Base-by-base conservation (phyloP, 2,329 filamentous ascomycete genomes). In the Byssoonygena ceratinophila region DNA sequence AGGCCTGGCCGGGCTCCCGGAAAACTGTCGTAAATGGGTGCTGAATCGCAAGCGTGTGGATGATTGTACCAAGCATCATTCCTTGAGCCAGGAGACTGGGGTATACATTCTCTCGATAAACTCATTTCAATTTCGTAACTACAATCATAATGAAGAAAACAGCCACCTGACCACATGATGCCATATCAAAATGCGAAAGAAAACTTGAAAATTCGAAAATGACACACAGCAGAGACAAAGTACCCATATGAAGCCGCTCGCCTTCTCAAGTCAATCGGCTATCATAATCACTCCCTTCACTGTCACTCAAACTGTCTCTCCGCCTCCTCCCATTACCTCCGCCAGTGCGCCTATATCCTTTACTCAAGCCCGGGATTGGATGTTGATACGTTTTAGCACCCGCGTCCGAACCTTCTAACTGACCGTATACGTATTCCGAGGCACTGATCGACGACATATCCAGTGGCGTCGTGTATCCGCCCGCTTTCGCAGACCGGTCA, bases 321-420 rank as follows among this genome's bases (percentile, higher is more conserved):
- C 75, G 64, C 16, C 68, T 66, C 34, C 73, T 66, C 34, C 73
- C 67, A 14, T 66, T 67, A n/a, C 62, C 60, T 16, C 62, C 61
- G 11, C 61, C 62, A 32, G 68, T 66, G 25, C 68, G 67, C 9
- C 68, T 64, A 51, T 71, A 71, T 8, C 68, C 69, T 57, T 69
- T 68, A 54, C 70, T 76, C 59, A 80, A 58, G 0, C 75, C 76
- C 0, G 78, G 77, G 46, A 81, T 76, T 7, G 77, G 72, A 64
- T 78, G 77, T 23, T 75, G 74, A 59, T 81, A 81, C 45, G 69
- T 71, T 63, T 76, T 78, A 11, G 75, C 78, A 4, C 68, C 68
- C 2, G 70, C 64, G 22, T 74, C 68, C 0, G 68, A 58, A 5
- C 55, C 64, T 12, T 66, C 69, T 1, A 70, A 65, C 18, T 69